phyloP scores from a whole-genome alignment of 2,329 filamentous ascomycete species.

The Grosmannia serpens region DNA sequence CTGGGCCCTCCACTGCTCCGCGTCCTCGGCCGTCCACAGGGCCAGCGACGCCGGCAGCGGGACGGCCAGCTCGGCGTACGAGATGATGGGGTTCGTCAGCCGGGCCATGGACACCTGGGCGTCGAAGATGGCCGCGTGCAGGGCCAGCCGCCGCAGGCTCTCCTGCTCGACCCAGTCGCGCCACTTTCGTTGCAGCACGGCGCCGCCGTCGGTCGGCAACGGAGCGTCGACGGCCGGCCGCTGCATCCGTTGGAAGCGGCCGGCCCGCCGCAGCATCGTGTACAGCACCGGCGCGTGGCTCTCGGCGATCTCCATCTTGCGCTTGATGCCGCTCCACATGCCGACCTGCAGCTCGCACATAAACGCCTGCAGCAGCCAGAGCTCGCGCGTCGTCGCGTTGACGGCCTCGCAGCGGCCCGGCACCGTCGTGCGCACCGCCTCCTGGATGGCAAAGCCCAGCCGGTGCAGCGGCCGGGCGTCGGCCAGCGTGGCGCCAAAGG shows the following conservation, averaged over 20 bases:
- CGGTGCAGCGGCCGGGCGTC: constrained; percentile 41
- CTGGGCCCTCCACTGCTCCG: constrained; percentile 51
- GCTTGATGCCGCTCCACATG: constrained; percentile 41
- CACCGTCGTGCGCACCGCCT: constrained; percentile 32
- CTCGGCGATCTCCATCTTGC: constrained; percentile 46
- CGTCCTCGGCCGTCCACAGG: constrained; percentile 55
- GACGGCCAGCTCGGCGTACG: constrained; percentile 56
- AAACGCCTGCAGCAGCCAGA: constrained; percentile 37
- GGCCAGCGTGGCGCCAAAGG: constrained; percentile 48
- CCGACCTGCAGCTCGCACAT: constrained; percentile 37
- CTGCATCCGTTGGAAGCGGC: constrained; percentile 3
- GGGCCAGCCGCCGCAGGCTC: constrained; percentile 37
- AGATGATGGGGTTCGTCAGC: constrained; percentile 52
- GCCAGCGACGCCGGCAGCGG: constrained; percentile 50
- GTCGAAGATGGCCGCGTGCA: constrained; percentile 54
- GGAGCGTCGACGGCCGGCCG: not conserved
- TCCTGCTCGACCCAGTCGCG: constrained; percentile 6
- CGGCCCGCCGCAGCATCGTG: constrained; percentile 9
- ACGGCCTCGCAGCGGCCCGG: constrained; percentile 33
- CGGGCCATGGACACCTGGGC: constrained; percentile 57
- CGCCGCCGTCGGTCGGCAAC: not conserved
- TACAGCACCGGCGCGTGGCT: constrained; percentile 22
- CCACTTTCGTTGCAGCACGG: constrained; percentile 7
- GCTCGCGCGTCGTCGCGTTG: constrained; percentile 28
- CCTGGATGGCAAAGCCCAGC: constrained; percentile 45